phyloP scores from a whole-genome alignment of 306 rosid genomes.

The Bauhinia variegata region DNA sequence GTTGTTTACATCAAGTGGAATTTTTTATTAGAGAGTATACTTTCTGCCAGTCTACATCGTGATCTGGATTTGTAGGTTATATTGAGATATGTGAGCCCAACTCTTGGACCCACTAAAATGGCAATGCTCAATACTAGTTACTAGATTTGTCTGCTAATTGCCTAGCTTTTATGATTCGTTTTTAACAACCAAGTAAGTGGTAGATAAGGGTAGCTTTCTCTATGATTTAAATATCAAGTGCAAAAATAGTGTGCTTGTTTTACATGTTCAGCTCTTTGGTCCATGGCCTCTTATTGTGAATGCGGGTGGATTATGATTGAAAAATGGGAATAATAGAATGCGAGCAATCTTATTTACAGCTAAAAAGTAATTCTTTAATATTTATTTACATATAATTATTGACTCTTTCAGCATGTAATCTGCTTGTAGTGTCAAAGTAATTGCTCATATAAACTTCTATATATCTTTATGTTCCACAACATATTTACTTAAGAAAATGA shows the following conservation, averaged over 20 bases:
- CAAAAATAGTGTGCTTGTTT: neutral
- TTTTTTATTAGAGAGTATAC: neutral
- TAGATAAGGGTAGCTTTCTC: conserved; percentile 1
- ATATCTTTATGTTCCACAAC: neutral
- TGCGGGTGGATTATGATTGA: neutral
- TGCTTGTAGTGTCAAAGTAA: conserved; percentile 11
- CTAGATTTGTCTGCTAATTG: neutral
- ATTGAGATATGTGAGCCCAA: neutral
- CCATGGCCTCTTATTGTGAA: conserved; percentile 1
- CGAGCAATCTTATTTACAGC: conserved; percentile 12
- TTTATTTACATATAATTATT: neutral
- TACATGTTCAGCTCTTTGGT: conserved; percentile 9
- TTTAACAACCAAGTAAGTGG: neutral
- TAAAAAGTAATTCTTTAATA: neutral
- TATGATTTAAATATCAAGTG: too few species aligned
- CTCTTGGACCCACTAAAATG: neutral
- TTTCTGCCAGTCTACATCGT: neutral
- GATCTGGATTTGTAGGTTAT: neutral
- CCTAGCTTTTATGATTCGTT: neutral
- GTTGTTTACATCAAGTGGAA: neutral
- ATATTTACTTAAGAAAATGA: neutral
- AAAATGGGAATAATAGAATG: conserved; percentile 14
- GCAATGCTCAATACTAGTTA: neutral
- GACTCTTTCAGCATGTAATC: conserved; percentile 7
- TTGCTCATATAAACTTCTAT: conserved; percentile 3